Evolutionary conservation across 345 rosid genomes (phyloP).

Genomic region (Brassica cretica): DNA sequence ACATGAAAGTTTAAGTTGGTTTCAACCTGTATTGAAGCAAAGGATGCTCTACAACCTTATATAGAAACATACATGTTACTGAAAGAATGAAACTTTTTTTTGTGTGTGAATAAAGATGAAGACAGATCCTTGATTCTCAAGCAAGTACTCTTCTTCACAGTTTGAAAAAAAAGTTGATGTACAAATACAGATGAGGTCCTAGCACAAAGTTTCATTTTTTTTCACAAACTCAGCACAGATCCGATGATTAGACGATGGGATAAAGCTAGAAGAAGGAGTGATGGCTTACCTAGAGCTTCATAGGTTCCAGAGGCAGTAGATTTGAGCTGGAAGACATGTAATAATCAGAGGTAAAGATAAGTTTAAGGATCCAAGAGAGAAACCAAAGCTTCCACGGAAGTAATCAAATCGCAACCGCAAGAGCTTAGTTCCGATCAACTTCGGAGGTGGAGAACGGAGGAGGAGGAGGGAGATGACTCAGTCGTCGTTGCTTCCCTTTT

Average conservation of each 20-base stretch:
- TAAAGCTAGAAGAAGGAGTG: constrained; percentile 11
- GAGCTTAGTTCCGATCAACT: constrained; percentile 19
- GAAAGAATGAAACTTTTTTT: not conserved
- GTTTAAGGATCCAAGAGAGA: not conserved
- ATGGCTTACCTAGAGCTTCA: constrained; percentile 30
- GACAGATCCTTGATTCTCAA: constrained; percentile 22
- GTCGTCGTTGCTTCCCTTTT: constrained; percentile 42
- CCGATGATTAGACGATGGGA: constrained; percentile 19
- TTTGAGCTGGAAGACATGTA: constrained; percentile 21
- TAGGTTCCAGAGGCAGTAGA: constrained; percentile 5
- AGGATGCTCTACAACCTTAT: constrained; percentile 7
- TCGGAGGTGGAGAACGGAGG: constrained; percentile 12
- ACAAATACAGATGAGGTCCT: not conserved
- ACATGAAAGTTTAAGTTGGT: not conserved
- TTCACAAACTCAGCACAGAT: constrained; percentile 24
- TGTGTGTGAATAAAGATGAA: not conserved
- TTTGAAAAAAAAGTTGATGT: not conserved
- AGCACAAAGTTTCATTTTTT: not conserved
- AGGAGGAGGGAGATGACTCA: constrained; percentile 25
- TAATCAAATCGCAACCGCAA: constrained; percentile 8
- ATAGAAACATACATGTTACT: not conserved
- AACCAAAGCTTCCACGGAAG: not conserved
- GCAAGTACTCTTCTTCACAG: constrained; percentile 7
- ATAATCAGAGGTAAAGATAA: not conserved
- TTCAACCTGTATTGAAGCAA: not conserved